A percentile compares a stretch with the other conserved stretches of the same genome.
These are phyloP conservation scores for Eustoma russellianum DNA, from an alignment of 257 asterid species.

Conservation along the genomic window DNA sequence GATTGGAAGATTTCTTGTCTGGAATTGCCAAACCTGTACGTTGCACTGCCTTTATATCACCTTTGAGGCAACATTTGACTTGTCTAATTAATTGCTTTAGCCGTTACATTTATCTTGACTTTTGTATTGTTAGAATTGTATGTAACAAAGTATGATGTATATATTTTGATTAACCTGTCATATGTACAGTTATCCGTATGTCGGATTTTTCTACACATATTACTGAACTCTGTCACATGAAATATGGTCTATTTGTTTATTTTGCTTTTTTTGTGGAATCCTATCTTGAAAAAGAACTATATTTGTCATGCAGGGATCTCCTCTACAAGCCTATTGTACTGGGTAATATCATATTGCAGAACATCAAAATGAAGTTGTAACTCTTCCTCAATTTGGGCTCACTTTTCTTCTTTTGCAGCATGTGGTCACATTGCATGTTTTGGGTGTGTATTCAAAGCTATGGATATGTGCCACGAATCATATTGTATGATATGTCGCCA, in stretches of 20 bases:
- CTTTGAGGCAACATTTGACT: too few species aligned
- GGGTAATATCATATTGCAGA: slow-evolving; percentile 22
- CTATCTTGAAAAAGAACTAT: not conserved
- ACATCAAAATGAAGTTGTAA: not conserved
- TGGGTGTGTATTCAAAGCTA: slow-evolving; percentile 50
- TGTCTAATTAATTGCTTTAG: too few species aligned
- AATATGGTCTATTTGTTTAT: not conserved
- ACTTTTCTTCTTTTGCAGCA: slow-evolving; percentile 24
- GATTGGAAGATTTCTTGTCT: too few species aligned
- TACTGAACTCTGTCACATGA: too few species aligned
- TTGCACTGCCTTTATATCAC: too few species aligned
- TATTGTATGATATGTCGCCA: slow-evolving; percentile 56
- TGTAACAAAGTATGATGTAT: too few species aligned
- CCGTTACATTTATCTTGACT: too few species aligned
- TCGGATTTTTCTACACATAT: too few species aligned
- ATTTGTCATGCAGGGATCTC: slow-evolving; percentile 45
- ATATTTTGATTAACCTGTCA: too few species aligned
- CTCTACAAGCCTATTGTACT: slow-evolving; percentile 63
- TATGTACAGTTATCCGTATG: too few species aligned
- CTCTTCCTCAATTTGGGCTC: not conserved
- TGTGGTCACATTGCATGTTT: slow-evolving; percentile 75
- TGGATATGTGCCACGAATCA: slow-evolving; percentile 30
- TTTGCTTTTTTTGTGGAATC: not conserved
- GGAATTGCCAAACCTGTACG: too few species aligned
- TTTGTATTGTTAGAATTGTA: too few species aligned